Conservation (phyloP, 257 asterid species). For the Solanum lycopersicoides region DNA sequence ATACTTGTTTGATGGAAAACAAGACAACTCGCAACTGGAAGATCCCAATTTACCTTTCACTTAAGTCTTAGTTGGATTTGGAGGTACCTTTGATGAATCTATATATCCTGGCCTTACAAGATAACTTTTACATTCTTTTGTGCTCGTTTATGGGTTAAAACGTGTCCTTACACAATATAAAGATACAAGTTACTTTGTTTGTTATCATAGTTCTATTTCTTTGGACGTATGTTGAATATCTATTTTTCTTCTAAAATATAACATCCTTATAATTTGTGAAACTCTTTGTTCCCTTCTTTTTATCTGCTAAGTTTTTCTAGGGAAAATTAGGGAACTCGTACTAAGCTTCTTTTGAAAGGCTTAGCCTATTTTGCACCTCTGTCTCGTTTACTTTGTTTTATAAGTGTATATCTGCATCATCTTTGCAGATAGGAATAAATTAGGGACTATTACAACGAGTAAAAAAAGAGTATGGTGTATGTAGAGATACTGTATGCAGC, state of each 20-base stretch:
- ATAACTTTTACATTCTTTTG: conserved; percentile 2
- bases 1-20: conserved; percentile 26
- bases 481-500: background rate
- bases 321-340: background rate
- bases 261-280: background rate
- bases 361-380: background rate
- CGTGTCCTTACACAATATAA: background rate
- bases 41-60: conserved; percentile 19
- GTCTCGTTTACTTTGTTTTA: background rate
- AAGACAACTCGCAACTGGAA: conserved; percentile 26
- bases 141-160: background rate
- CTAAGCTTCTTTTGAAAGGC: background rate
- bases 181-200: background rate
- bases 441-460: background rate
- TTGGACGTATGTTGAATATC: background rate
- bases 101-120: conserved; percentile 5
- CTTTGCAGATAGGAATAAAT: background rate
- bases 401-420: background rate
- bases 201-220: background rate
- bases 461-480: background rate
- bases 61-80: conserved; percentile 18
- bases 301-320: background rate
- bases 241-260: background rate
- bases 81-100: conserved; percentile 25
- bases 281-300: background rate